Conservation (phyloP, 768 basidiomycete species). For the Trametes maxima region DNA sequence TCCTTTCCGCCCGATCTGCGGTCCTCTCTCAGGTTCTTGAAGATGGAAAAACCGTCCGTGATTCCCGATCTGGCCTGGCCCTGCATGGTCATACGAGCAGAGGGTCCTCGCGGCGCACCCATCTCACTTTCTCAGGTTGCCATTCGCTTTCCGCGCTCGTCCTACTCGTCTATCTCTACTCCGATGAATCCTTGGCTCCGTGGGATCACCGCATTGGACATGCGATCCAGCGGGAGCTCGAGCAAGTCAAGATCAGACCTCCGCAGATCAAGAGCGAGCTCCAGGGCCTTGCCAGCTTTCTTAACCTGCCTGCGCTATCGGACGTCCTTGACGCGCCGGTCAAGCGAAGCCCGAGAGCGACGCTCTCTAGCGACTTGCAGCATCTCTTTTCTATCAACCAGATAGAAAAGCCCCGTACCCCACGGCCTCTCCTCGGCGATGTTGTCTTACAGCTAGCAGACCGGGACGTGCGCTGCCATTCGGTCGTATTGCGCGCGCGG, state of each 20-base stretch:
- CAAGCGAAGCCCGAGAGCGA: constrained; percentile 54
- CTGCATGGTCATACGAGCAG: constrained; percentile 28
- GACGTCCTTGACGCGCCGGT: constrained; percentile 60
- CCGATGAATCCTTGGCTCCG: constrained; percentile 77
- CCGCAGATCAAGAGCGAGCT: constrained; percentile 65
- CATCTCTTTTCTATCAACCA: constrained; percentile 50
- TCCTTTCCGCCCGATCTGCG: constrained; percentile 64
- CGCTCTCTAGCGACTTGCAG: constrained; percentile 53
- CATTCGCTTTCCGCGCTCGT: constrained; percentile 71
- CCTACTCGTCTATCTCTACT: constrained; percentile 84
- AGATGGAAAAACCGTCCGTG: constrained; percentile 34
- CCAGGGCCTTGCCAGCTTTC: constrained; percentile 51
- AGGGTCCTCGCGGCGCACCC: background rate
- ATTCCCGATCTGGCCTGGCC: constrained; percentile 36
- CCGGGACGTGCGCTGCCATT: constrained; percentile 65
- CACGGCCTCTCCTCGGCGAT: constrained; percentile 52
- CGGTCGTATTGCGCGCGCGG: constrained; percentile 76
- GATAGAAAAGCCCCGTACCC: background rate
- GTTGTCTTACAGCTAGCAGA: constrained; percentile 75
- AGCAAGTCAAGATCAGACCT: constrained; percentile 44
- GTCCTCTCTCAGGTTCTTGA: constrained; percentile 48
- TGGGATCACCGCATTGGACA: constrained; percentile 76
- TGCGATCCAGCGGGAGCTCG: constrained; percentile 45
- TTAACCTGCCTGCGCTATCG: constrained; percentile 59
- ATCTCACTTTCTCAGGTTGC: constrained; percentile 53